phyloP scores from a whole-genome alignment of 2,329 filamentous ascomycete genomes.

The Diatrype stigma region DNA sequence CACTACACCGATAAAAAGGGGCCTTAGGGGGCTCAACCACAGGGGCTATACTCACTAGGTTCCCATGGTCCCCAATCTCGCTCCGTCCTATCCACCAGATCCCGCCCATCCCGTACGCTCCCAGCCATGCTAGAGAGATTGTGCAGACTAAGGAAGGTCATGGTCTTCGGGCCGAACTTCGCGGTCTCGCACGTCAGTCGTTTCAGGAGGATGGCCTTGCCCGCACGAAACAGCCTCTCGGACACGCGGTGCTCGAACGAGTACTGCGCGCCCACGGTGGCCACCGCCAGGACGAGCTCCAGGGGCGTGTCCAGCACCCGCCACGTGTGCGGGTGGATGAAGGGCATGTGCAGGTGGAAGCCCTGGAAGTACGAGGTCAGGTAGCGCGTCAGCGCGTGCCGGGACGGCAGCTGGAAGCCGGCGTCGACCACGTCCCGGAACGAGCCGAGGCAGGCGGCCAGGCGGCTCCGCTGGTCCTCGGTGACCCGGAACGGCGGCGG shows the following conservation, averaged over 20 bases:
- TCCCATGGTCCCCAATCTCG: constrained; percentile 21
- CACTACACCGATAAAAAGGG: too few relatives aligned
- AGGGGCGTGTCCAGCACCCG: constrained; percentile 25
- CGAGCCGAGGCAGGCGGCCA: constrained; percentile 20
- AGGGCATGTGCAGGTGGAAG: constrained; percentile 35
- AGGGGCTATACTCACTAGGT: constrained; percentile 7
- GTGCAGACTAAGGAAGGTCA: constrained; percentile 19
- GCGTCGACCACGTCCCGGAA: constrained; percentile 26
- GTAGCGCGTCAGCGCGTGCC: constrained; percentile 32
- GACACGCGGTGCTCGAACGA: constrained; percentile 33
- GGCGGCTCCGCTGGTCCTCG: constrained; percentile 29
- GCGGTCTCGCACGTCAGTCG: constrained; percentile 19
- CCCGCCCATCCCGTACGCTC: not conserved
- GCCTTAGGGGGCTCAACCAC: not conserved
- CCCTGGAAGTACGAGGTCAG: constrained; percentile 33
- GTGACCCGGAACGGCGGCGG: constrained; percentile 18
- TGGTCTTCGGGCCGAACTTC: constrained; percentile 21
- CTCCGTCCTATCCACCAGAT: not conserved
- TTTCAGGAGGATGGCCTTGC: constrained; percentile 29
- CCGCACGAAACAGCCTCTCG: constrained; percentile 30
- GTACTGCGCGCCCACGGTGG: constrained; percentile 33
- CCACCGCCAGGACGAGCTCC: constrained; percentile 29
- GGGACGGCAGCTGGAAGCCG: constrained; percentile 29
- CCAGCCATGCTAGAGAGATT: constrained; percentile 1
- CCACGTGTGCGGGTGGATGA: constrained; percentile 33